phyloP scores from a whole-genome alignment of 2,329 filamentous ascomycete genomes.

The Cytospora chrysosperma region DNA sequence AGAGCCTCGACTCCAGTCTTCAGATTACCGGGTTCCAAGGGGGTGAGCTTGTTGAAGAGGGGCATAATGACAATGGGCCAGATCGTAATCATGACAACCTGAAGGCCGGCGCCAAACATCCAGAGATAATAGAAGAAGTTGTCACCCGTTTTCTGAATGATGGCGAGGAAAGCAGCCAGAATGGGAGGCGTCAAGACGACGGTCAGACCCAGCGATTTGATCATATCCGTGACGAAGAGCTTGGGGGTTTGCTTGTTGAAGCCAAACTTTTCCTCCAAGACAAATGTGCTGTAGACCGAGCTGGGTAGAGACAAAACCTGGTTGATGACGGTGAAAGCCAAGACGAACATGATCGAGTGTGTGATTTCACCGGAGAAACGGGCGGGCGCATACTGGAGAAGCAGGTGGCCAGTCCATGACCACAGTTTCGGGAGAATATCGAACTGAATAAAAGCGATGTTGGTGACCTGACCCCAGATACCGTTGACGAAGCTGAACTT shows the following conservation, averaged over 20 bases:
- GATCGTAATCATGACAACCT: slow-evolving; percentile 92
- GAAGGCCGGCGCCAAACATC: slow-evolving; percentile 85
- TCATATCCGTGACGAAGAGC: slow-evolving; percentile 83
- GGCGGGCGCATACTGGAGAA: slow-evolving; percentile 71
- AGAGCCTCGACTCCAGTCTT: slow-evolving; percentile 86
- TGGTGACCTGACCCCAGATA: slow-evolving; percentile 84
- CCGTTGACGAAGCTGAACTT: slow-evolving; percentile 80
- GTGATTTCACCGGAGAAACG: slow-evolving; percentile 89
- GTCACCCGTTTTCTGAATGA: slow-evolving; percentile 90
- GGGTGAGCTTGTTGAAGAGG: slow-evolving; percentile 96
- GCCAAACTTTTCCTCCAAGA: slow-evolving; percentile 93
- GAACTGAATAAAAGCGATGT: slow-evolving; percentile 83
- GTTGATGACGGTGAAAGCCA: slow-evolving; percentile 80
- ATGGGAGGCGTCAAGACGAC: slow-evolving; percentile 82
- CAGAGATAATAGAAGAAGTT: slow-evolving; percentile 98
- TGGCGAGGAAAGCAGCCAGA: slow-evolving; percentile 87
- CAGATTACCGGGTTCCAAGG: slow-evolving; percentile 80
- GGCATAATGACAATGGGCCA: slow-evolving; percentile 94
- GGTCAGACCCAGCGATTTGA: slow-evolving; percentile 85
- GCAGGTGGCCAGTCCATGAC: slow-evolving; percentile 72
- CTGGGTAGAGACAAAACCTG: slow-evolving; percentile 77
- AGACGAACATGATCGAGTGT: slow-evolving; percentile 89
- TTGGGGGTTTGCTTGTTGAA: slow-evolving; percentile 97
- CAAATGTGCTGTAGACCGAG: slow-evolving; percentile 90
- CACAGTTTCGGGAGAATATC: slow-evolving; percentile 91